Base-by-base conservation (phyloP, 352 stramenopile genomes). In the Globisporangium spinosum region DNA sequence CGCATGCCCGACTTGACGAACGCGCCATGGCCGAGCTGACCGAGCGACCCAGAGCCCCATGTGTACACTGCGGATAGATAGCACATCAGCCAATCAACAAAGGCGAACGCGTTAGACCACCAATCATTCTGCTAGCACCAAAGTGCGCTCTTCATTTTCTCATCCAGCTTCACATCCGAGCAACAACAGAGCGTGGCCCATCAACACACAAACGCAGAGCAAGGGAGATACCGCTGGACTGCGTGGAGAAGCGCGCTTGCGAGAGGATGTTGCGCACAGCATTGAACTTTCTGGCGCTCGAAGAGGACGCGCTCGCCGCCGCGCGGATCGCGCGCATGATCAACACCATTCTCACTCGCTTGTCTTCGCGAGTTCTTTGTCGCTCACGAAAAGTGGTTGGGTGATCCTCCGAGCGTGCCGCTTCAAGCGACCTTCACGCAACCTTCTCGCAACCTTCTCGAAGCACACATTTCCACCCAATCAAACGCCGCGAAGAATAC, bases 1-100 rank as follows among this genome's bases (percentile, higher is more conserved):
- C 86, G 83, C 45, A 97, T 88, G n/a, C 89, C 90, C 9, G 81
- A 82, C 73, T 94, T 95, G 63, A 94, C 76, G 54, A 97, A 82
- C 6, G 77, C 61, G 1, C 84, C 82, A 60, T 95, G 86, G 13
- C 89, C 90, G 49, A 97, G 70, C 70, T 97, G 89, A 2, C 90
- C 90, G 25, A 95, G 71, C 7, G 83, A 93, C 8, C 90, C 90
- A 49, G 83, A 91, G 61, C 90, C 90, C 90, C 90, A 97, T 34
- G 82, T 90, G 72, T 82, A 93, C 68, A 93, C 85, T 91, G 29
- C 27, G 8, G n/a, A 60, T 25, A 9, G 32, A 12, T 12, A 49
- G 17, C 60, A 34, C 2, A 23, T 34, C 22, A 51, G 20, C 1
- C 23, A 45, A 20, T 34, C 23, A 45, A 20, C 25, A 38, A 55